Evolutionary conservation across 495 filamentous ascomycete genomes (phyloP), one percentile per base, ranked within the genome.

Genomic region (Glarea lozoyensis): DNA sequence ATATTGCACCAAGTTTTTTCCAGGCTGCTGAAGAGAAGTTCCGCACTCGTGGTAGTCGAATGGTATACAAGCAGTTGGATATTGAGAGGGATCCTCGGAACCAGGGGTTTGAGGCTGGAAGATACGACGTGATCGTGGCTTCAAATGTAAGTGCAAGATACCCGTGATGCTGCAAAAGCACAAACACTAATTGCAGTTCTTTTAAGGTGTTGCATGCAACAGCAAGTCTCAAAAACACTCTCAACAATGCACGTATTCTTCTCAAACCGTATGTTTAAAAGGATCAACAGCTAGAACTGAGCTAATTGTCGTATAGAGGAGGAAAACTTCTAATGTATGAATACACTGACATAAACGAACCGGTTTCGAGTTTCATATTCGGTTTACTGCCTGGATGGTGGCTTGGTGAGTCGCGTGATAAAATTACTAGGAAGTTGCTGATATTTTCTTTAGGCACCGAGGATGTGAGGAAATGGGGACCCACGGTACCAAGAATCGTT

Each of bases 311-410:
- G n/a, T 7, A 29, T 7, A 29, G 25, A n/a, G 25, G 25, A n/a
- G 25, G 25, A 7, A 29, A 7, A 7, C 25, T 29, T 7, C 25
- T 29, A n/a, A 7, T 29, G 7, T n/a, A 29, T 7, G 25, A 29
- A 29, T n/a, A 7, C n/a, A 29, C n/a, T 29, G n/a, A 29, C 25
- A 29, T n/a, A 7, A 29, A 29, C n/a, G 32, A 39, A 2, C 37
- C 46, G 53, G 7, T 29, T 7, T n/a, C 25, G 21, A 62, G 64
- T 12, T 54, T 68, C 17, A 47, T 59, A 4, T 61, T 71, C 15
- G 65, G 65, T 7, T 42, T 61, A 1, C 46, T 69, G 0, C 62
- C 67, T 2, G 69, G 63, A 1, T 76, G 72, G 72, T 76, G 72
- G 72, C 36, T 56, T 16, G 59, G 63, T 9, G 24, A 29, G 25